Percentiles rank a stretch among this genome's conserved stretches.
Conservation (phyloP, 768 basidiomycete species). For the Pholiota microspora region DNA sequence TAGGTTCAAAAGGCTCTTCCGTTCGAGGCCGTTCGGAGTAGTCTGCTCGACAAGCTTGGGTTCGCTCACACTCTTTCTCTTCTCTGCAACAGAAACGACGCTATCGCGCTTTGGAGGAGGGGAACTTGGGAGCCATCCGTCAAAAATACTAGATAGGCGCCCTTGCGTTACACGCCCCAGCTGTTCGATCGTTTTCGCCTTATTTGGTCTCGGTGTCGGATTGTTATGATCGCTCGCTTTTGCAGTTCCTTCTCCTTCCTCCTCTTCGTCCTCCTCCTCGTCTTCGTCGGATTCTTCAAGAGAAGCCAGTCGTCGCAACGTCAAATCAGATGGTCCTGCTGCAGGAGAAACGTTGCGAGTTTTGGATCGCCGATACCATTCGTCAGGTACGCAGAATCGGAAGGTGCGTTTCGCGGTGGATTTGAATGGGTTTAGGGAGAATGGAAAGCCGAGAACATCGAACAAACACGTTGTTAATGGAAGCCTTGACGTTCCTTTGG, state of each 20-base stretch:
- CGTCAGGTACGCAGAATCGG: conserved; percentile 71
- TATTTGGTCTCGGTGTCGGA: conserved; percentile 8
- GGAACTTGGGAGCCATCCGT: conserved; percentile 57
- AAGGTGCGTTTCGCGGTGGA: conserved; percentile 43
- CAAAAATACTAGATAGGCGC: conserved; percentile 65
- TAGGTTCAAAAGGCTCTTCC: conserved; percentile 18
- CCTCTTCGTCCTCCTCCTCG: conserved; percentile 42
- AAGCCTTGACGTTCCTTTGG: conserved; percentile 42
- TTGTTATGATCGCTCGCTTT: conserved; percentile 34
- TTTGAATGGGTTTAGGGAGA: conserved; percentile 40
- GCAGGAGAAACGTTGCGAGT: conserved; percentile 50
- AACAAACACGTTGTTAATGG: conserved; percentile 40
- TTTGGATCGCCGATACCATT: conserved; percentile 75
- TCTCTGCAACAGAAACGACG: conserved; percentile 30
- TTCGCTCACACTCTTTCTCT: conserved; percentile 69
- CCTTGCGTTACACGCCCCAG: conserved; percentile 53
- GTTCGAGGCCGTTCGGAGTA: conserved; percentile 28
- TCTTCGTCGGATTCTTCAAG: conserved; percentile 46
- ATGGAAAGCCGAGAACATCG: conserved; percentile 39
- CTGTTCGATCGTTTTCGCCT: conserved; percentile 42
- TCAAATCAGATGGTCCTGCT: conserved; percentile 48
- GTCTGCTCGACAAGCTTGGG: conserved; percentile 56
- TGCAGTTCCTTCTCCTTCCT: conserved; percentile 58
- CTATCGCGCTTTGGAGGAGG: conserved; percentile 33
- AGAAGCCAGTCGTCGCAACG: conserved; percentile 45